Evolutionary conservation across 257 asterid species (phyloP), one percentile per base, ranked within the genome.

Genomic region (Primulina tabacum): DNA sequence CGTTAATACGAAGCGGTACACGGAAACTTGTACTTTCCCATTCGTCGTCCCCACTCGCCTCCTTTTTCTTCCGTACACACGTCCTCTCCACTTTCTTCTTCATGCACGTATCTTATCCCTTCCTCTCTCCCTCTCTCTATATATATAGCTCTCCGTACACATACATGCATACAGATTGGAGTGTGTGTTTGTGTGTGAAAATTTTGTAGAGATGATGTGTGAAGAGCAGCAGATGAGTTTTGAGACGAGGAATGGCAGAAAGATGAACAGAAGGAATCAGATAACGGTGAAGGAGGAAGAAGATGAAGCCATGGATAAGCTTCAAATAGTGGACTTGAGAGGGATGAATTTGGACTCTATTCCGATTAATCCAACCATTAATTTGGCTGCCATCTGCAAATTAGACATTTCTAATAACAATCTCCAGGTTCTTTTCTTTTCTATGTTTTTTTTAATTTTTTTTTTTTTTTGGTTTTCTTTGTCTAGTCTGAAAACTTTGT

Each of bases 341-440:
- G 92, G 91, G 52, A 73, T 92, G 93, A 87, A 84, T 32, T 62
- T 92, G 63, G 83, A 87, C 0, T 34, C 67, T 2, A 79, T 92
- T 8, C 95, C 95, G 2, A 4, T 4, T 1, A 83, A 68, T 28
- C 86, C 92, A 4, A 64, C 80, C 59, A 71, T 87, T 17, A 84
- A 90, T 82, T 74, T 90, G 33, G 85, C 84, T 9, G 7, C 74
- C 67, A 87, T 92, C 62, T 85, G 81, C 86, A 90, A 88, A 78
- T 83, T 92, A 71, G 95, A 92, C 72, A 85, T 92, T 82, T 92
- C 98, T 80, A 90, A 87, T 56, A 92, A 92, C 60, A 86, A 92
- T 88, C 82, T 90, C 40, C 97, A 92, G 97, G 96, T 92, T 32
- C 4, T 64, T 64, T 6, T 20, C 33, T 4, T 30, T 4, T 30